These are phyloP conservation scores for Pseudohyphozyma bogoriensis DNA, from an alignment of 768 basidiomycete genomes.

Conservation along the genomic window DNA sequence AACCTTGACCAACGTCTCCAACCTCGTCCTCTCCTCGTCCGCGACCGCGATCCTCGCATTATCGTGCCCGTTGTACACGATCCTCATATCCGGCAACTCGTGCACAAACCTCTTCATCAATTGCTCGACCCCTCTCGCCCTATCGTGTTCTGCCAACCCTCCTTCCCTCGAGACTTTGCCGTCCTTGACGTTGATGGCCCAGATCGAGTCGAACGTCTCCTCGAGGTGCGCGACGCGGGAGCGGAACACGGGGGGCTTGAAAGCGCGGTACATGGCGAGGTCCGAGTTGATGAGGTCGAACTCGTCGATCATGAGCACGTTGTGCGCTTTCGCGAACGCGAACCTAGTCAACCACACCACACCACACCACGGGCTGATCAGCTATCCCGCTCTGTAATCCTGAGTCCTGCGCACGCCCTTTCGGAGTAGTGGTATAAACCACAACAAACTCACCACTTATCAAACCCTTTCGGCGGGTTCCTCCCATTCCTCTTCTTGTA, in stretches of 20 bases:
- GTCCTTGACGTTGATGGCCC: conserved; percentile 27
- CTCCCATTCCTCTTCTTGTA: conserved; percentile 39
- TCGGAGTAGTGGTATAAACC: too few species aligned
- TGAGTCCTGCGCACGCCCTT: background rate
- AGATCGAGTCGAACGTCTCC: conserved; percentile 19
- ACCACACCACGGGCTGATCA: background rate
- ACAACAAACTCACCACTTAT: conserved; percentile 29
- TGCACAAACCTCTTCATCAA: conserved; percentile 27
- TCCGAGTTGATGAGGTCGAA: conserved; percentile 36
- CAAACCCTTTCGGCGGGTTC: conserved; percentile 41
- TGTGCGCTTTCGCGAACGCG: conserved; percentile 25
- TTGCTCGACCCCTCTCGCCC: conserved; percentile 27
- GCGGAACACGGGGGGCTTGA: conserved; percentile 29
- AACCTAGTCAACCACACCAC: too few species aligned
- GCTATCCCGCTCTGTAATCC: background rate
- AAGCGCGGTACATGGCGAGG: conserved; percentile 34
- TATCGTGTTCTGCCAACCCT: conserved; percentile 29
- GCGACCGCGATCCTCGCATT: conserved; percentile 25
- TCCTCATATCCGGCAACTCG: conserved; percentile 30
- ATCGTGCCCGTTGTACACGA: conserved; percentile 34
- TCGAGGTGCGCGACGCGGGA: conserved; percentile 24
- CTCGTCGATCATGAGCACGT: conserved; percentile 33
- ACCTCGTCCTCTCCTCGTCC: conserved; percentile 27
- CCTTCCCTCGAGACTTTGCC: conserved; percentile 26
- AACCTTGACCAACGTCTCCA: conserved; percentile 21